Evolutionary conservation across 805 yeast genomes (phyloP).

Genomic region (Cyberlindnera euphorbiiphila): DNA sequence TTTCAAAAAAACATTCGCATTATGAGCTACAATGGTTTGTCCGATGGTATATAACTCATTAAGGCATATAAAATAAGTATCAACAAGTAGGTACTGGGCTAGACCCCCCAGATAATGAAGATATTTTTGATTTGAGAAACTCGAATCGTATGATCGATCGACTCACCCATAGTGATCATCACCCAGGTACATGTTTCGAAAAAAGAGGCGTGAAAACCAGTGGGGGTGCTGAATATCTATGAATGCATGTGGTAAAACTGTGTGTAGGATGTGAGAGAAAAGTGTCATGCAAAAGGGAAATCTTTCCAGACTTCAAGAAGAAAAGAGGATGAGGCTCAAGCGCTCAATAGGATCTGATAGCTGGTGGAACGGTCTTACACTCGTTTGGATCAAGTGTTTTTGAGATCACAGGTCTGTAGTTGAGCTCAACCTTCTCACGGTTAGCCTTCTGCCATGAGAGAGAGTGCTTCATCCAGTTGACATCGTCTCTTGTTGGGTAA

Average conservation of each 20-base stretch:
- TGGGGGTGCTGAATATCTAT: slow-evolving; percentile 5
- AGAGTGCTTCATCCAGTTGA: slow-evolving; percentile 96
- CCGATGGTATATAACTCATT: slow-evolving; percentile 7
- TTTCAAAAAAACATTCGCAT: slow-evolving; percentile 7
- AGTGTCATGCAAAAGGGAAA: slow-evolving; percentile 2
- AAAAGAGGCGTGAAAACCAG: not conserved
- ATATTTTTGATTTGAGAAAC: too few species aligned
- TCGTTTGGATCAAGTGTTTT: slow-evolving; percentile 86
- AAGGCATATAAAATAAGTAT: slow-evolving; percentile 11
- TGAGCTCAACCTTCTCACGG: slow-evolving; percentile 70
- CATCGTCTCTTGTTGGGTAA: slow-evolving; percentile 93
- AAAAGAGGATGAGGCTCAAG: not conserved
- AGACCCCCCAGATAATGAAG: too few species aligned
- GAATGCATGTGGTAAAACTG: not conserved
- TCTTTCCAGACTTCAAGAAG: slow-evolving; percentile 1
- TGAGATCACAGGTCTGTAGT: slow-evolving; percentile 80
- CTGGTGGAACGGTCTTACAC: slow-evolving; percentile 96
- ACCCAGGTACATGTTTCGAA: not conserved
- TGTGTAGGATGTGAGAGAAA: not conserved
- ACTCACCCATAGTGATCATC: not conserved
- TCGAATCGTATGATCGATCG: too few species aligned
- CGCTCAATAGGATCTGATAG: slow-evolving; percentile 82
- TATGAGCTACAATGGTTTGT: not conserved
- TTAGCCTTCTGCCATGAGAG: slow-evolving; percentile 80
- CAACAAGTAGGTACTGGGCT: too few species aligned